Evolutionary conservation across 441 rosid genomes (phyloP).

Genomic region (Biscutella laevigata): DNA sequence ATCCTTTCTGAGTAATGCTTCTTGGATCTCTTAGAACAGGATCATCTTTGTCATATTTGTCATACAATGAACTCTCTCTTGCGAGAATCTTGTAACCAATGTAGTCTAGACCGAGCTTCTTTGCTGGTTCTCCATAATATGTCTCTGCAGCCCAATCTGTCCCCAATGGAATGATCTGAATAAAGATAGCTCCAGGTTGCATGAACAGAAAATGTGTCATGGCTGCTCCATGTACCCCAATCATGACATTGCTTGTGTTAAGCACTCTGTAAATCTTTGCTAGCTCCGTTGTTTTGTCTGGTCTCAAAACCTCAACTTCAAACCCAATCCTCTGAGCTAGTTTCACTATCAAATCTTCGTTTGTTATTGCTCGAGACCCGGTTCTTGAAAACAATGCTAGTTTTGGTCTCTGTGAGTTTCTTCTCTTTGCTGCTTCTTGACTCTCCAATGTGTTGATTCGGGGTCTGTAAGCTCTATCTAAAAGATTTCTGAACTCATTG

Average conservation of each 20-base stretch:
- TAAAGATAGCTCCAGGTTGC: slow-evolving; percentile 62
- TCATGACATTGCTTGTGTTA: slow-evolving; percentile 77
- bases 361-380: slow-evolving; percentile 66
- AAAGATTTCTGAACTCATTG: slow-evolving; percentile 53
- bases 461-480: slow-evolving; percentile 60
- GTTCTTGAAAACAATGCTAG: slow-evolving; percentile 60
- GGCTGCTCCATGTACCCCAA: slow-evolving; percentile 96
- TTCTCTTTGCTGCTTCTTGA: slow-evolving; percentile 33
- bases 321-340: slow-evolving; percentile 71
- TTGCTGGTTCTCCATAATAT: slow-evolving; percentile 85
- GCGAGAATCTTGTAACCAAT: slow-evolving; percentile 53
- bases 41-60: slow-evolving; percentile 38
- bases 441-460: slow-evolving; percentile 41
- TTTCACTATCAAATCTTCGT: slow-evolving; percentile 56
- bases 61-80: slow-evolving; percentile 71
- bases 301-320: slow-evolving; percentile 53
- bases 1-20: slow-evolving; percentile 59
- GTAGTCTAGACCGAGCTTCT: slow-evolving; percentile 72
- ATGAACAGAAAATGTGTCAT: slow-evolving; percentile 91
- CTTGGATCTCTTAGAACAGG: slow-evolving; percentile 39
- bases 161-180: slow-evolving; percentile 82
- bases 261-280: slow-evolving; percentile 60
- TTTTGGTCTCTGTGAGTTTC: slow-evolving; percentile 39
- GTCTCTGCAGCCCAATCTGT: slow-evolving; percentile 94
- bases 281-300: slow-evolving; percentile 54